phyloP scores from a whole-genome alignment of 345 rosid genomes.

The Aethionema arabicum region DNA sequence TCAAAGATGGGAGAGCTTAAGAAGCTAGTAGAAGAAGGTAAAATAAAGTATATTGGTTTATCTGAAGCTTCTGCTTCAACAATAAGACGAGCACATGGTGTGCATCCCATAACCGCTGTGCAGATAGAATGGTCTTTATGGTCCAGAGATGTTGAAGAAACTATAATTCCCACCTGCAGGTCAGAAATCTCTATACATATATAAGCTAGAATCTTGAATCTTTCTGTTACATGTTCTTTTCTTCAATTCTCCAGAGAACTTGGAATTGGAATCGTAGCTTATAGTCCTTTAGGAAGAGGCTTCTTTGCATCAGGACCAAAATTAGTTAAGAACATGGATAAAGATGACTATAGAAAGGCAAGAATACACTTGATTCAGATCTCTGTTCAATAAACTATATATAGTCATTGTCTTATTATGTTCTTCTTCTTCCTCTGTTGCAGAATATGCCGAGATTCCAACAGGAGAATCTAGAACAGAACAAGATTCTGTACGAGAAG shows the following conservation, averaged over 20 bases:
- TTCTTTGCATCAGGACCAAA: conserved; percentile 63
- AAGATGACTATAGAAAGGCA: conserved; percentile 52
- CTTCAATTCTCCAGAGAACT: conserved; percentile 47
- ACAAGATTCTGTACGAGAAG: conserved; percentile 41
- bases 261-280: conserved; percentile 72
- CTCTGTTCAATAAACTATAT: neutral
- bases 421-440: conserved; percentile 2
- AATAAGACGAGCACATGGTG: conserved; percentile 74
- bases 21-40: conserved; percentile 74
- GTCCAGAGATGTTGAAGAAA: conserved; percentile 71
- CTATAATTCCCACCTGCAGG: conserved; percentile 42
- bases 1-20: conserved; percentile 55
- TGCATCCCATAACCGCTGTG: conserved; percentile 66
- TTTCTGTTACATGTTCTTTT: no score
- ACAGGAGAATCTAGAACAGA: conserved; percentile 55
- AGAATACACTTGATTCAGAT: neutral
- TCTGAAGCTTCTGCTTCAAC: conserved; percentile 80
- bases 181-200: no score
- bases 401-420: neutral
- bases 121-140: conserved; percentile 76
- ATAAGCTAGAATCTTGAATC: no score
- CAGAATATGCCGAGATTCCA: conserved; percentile 60
- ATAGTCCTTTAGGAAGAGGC: conserved; percentile 69
- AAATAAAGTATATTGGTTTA: conserved; percentile 64
- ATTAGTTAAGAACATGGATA: conserved; percentile 37